Evolutionary conservation across 768 basidiomycete species (phyloP), one percentile per base, ranked within the genome.

Genomic region (Rhizopogon vesiculosus): DNA sequence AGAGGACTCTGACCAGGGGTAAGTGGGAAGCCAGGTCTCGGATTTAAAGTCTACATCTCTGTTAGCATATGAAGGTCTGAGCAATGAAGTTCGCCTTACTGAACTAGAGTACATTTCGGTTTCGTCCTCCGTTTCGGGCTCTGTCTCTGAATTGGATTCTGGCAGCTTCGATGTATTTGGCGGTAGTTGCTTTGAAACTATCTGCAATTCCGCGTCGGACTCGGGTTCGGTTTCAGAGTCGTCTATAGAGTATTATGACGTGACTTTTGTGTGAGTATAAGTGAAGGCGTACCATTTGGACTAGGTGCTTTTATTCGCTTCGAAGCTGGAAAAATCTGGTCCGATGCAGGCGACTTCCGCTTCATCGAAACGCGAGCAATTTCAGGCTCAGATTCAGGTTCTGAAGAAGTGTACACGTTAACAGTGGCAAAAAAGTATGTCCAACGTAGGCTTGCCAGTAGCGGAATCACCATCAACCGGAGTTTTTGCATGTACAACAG

Each of bases 11-110:
- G 82, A 5, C 63, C 77, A 0, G 75, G 70, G 19, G 66, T 63
- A 6, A 84, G 73, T 5, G 76, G 73, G 54, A 88, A 84, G 7
- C 74, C 75, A 3, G 89, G 89, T 18, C 79, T 78, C 15, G 81
- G 77, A 45, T 69, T 62, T 15, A 77, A 59, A 55, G 62, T 66
- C 78, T 83, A 33, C 44, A 16, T 49, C 38, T 39, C 33, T 33
- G 54, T 42, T 29, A 44, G 25, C 44, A 19, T 2, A 19, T 48
- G 46, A 19, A 2, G 12, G 8, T 9, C 18, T 12, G 31, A 15
- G 13, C 10, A 48, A 18, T 19, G 13, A 25, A 25, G 2, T 19
- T 19, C 8, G 31, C 25, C 9, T 69, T 71, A 62, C 72, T 45
- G 51, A 72, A 65, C 59, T 49, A 25, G 25, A 25, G 4, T 25